Base-by-base conservation (phyloP, 305 asterid species). In the Galium porrigens region DNA sequence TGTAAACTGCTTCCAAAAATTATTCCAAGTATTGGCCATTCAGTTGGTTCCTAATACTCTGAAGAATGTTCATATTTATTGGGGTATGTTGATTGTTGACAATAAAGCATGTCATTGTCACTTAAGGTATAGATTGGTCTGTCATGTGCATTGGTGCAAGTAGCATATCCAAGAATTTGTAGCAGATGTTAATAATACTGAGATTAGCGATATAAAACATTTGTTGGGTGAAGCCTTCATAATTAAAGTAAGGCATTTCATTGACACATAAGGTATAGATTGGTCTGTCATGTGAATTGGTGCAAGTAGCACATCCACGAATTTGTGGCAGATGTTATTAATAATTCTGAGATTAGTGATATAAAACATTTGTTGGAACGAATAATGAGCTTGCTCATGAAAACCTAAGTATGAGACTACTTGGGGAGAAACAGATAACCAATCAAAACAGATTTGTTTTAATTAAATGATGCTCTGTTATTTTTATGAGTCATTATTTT, bases 21-120 rank as follows among this genome's bases (percentile, higher is more conserved):
- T 68, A 85, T 92, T 68, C 95, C 99, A 41, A 92, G 99, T 83
- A 82, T 89, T 65, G 84, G 77, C 74, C 82, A 72, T 74, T 80
- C 83, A 76, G 73, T 67, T 30, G 88, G 79, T 39, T 77, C 95
- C 58, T 81, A 74, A 77, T 71, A 42, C 74, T 73, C 70, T 17
- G 42, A 59, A 64, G 74, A 44, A 60, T 33, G 27, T 60, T 59
- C 42, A 32, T 30, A 37, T 61, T 44, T 22, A 61, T 36, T 30
- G 42, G 60, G 77, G 79, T 74, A 51, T 46, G 67, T n/a, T 48
- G 55, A 30, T 20, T 14, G 48, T 46, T n/a, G 20, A 46, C 2
- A 4, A 41, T 59, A 17, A 54, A 20, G 34, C 9, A 27, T 27
- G 27, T 25, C 57, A 30, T 54, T 55, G 37, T 20, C n/a, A 7